Base-by-base conservation (phyloP, 2,329 filamentous ascomycete genomes). In the Colletotrichum simmondsii region DNA sequence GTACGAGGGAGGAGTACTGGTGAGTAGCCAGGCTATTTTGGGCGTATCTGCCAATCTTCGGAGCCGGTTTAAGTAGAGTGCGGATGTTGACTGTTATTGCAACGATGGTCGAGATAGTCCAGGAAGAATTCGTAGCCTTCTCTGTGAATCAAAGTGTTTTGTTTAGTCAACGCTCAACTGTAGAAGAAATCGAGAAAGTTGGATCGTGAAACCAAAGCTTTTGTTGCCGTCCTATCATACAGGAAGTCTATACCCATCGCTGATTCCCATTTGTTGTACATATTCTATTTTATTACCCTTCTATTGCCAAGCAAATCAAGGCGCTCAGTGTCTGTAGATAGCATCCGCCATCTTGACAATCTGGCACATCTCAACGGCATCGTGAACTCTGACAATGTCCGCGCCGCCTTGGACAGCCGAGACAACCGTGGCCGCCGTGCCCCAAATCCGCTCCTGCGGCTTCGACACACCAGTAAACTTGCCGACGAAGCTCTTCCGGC, bases 381-480 rank as follows among this genome's bases (percentile, higher is more conserved):
- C 96, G 83, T 99, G 97, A 54, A 99, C 95, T 64, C 97, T 88
- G 58, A 98, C 92, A 71, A 99, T 91, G 85, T 98, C 95, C 28
- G 95, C 95, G 3, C 97, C 97, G 7, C 94, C 94, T 74, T 93
- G 91, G 35, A 99, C 89, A 58, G 95, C 94, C 7, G 95, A 95
- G 3, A 94, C 92, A 10, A 98, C 93, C 0, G 95, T 94, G 12
- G 94, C 95, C 12, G 95, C 95, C 3, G 97, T 98, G 12, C 97
- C 97, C 91, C 92, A 97, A 10, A 89, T 87, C 74, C 96, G 89
- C 77, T 95, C 90, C 73, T 86, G 88, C 0, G 95, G 90, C 76
- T 91, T 89, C 73, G 89, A 82, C 1, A 95, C 93, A 0, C 93
- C 94, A 0, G 95, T 98, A 37, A 97, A 88, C 76, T 88, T 88